These are phyloP conservation scores for Firmiana major DNA, from an alignment of 345 rosid species.

Conservation along the genomic window DNA sequence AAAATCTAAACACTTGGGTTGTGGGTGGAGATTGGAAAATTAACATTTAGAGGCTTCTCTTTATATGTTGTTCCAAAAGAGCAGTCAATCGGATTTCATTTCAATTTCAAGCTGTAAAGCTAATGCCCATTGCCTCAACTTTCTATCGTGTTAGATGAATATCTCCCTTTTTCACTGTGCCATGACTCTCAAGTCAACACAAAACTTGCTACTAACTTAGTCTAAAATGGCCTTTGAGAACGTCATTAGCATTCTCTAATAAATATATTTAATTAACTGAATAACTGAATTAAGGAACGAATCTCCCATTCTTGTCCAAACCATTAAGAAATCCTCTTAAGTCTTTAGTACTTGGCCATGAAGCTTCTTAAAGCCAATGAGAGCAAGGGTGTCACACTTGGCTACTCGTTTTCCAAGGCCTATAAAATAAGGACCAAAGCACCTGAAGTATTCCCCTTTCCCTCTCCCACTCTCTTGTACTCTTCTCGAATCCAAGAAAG, in stretches of 20 bases:
- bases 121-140: not conserved
- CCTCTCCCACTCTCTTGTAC: not conserved
- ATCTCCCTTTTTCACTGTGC: not conserved
- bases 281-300: conserved; percentile 16
- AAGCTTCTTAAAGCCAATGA: not conserved
- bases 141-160: not conserved
- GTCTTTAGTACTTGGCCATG: not conserved
- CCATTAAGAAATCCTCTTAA: not conserved
- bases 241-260: not conserved
- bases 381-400: not conserved
- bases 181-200: not conserved
- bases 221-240: not conserved
- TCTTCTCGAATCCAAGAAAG: conserved; percentile 10
- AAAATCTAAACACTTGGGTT: no score
- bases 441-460: not conserved
- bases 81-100: not conserved
- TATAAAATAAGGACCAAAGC: not conserved
- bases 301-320: not conserved
- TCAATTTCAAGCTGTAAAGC: not conserved
- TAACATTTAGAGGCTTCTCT: not conserved
- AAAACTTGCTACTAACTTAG: no score
- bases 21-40: not conserved
- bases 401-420: not conserved
- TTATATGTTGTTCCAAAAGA: not conserved
- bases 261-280: no score